These are phyloP conservation scores for Aspergillus bertholletiae DNA, from an alignment of 495 filamentous ascomycete species.

Conservation along the genomic window DNA sequence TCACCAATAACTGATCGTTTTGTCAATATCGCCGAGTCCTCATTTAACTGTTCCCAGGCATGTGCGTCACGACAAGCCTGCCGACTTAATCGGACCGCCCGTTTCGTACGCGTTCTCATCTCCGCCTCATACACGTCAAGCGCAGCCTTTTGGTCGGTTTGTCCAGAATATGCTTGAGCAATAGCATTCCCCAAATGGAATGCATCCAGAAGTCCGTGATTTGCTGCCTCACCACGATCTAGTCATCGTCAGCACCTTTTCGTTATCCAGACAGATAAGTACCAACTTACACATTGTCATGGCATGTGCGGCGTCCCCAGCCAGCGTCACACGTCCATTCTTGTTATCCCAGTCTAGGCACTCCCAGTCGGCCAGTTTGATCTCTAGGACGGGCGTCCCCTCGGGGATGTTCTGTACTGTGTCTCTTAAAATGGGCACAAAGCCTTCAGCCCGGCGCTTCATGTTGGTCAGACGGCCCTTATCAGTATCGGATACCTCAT, in stretches of 20 bases:
- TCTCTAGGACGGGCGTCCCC: constrained; percentile 42
- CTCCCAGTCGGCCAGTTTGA: constrained; percentile 52
- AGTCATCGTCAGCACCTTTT: neutral
- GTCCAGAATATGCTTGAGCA: constrained; percentile 9
- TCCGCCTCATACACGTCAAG: constrained; percentile 50
- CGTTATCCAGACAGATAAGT: neutral
- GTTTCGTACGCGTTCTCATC: constrained; percentile 44
- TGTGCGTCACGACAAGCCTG: constrained; percentile 61
- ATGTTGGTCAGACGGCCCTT: constrained; percentile 44
- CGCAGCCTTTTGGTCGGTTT: constrained; percentile 20
- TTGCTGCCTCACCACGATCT: constrained; percentile 54
- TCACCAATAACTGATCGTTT: constrained; percentile 16
- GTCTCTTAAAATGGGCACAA: constrained; percentile 49
- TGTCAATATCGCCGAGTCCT: constrained; percentile 24
- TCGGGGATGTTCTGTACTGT: constrained; percentile 34
- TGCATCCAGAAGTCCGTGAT: constrained; percentile 52
- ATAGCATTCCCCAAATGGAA: constrained; percentile 23
- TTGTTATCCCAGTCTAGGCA: constrained; percentile 43
- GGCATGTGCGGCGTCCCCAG: constrained; percentile 60
- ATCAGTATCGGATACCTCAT: constrained; percentile 34
- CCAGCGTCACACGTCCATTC: constrained; percentile 45
- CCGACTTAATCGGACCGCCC: constrained; percentile 52
- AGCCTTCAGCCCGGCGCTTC: constrained; percentile 45
- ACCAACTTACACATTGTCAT: constrained; percentile 57
- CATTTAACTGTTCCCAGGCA: constrained; percentile 38